Evolutionary conservation across 2,329 filamentous ascomycete species (phyloP).

Genomic region (Kalmusia sp.): DNA sequence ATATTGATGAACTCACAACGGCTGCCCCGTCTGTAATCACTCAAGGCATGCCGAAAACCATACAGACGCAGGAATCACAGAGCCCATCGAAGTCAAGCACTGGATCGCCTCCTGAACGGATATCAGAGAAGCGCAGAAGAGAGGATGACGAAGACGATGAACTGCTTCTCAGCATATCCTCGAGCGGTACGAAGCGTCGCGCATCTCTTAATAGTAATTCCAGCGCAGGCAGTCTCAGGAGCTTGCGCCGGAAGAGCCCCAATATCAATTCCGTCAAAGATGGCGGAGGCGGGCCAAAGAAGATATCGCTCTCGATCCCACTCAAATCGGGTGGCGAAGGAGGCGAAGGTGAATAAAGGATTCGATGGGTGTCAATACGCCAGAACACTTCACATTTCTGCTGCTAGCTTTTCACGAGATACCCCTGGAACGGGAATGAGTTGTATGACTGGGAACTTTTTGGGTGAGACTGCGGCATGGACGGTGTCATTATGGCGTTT

Average conservation of each 20-base stretch:
- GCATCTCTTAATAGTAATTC: constrained; percentile 45
- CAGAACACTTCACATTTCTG: constrained; percentile 28
- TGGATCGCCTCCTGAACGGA: constrained; percentile 68
- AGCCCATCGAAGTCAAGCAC: constrained; percentile 30
- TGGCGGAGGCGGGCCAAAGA: constrained; percentile 45
- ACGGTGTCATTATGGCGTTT: constrained; percentile 16
- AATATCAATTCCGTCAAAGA: constrained; percentile 53
- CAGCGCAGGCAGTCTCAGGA: constrained; percentile 41
- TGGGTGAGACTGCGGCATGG: constrained; percentile 16
- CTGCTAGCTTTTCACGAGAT: constrained; percentile 42
- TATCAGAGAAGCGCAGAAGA: constrained; percentile 87
- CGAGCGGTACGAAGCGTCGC: constrained; percentile 53
- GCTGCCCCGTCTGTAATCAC: constrained; percentile 44
- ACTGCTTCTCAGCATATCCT: constrained; percentile 76
- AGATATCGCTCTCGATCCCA: constrained; percentile 49
- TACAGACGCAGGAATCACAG: constrained; percentile 33
- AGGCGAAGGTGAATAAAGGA: constrained; percentile 36
- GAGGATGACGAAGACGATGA: constrained; percentile 95
- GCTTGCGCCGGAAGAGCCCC: constrained; percentile 52
- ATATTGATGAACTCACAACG: constrained; percentile 65
- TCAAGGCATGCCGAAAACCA: constrained; percentile 28
- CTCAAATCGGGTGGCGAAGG: constrained; percentile 46
- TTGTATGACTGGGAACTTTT: constrained; percentile 43
- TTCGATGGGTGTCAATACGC: constrained; percentile 16
- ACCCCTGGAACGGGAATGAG: constrained; percentile 41